phyloP scores from a whole-genome alignment of 2,329 filamentous ascomycete genomes.

The Ceratocystis eucalypticola region DNA sequence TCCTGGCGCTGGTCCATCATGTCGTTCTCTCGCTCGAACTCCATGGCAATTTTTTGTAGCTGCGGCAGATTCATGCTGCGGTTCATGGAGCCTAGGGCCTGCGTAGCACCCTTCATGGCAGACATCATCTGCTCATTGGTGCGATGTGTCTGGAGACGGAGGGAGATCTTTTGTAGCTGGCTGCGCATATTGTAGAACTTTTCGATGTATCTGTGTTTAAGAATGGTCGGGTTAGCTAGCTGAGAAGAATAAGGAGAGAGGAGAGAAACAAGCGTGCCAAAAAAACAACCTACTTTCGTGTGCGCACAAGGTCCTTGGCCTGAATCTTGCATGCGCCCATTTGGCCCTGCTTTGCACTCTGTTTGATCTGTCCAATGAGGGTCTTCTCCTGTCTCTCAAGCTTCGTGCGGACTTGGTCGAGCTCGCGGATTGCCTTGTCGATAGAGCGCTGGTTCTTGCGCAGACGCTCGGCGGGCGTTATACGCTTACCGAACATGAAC shows the following conservation, averaged over 20 bases:
- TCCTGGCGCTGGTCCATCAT: conserved; percentile 98
- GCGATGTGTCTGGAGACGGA: conserved; percentile 92
- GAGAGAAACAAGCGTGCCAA: conserved; percentile 3
- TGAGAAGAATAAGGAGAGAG: not conserved
- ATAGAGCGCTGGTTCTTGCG: conserved; percentile 92
- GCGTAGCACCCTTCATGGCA: conserved; percentile 95
- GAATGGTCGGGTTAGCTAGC: not conserved
- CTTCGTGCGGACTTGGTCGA: conserved; percentile 89
- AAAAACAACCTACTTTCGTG: conserved; percentile 47
- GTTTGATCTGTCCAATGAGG: conserved; percentile 88
- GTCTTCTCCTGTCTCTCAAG: conserved; percentile 99
- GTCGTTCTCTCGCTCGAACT: conserved; percentile 97
- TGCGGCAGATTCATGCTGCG: conserved; percentile 93
- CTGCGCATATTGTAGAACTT: conserved; percentile 99
- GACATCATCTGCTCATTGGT: conserved; percentile 99
- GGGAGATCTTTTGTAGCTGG: conserved; percentile 86
- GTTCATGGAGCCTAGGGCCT: conserved; percentile 92
- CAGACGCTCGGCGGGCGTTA: conserved; percentile 86
- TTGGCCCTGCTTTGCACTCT: conserved; percentile 94
- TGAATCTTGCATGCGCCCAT: conserved; percentile 98
- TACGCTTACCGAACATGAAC: conserved; percentile 98
- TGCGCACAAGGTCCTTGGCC: conserved; percentile 89
- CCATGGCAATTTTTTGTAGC: conserved; percentile 92
- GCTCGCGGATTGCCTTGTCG: conserved; percentile 91
- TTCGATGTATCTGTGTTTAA: conserved; percentile 60